Percentiles rank a stretch among this genome's conserved stretches.
Evolutionary conservation across 495 filamentous ascomycete genomes (phyloP).

Genomic region (Lasiosphaeria miniovina): DNA sequence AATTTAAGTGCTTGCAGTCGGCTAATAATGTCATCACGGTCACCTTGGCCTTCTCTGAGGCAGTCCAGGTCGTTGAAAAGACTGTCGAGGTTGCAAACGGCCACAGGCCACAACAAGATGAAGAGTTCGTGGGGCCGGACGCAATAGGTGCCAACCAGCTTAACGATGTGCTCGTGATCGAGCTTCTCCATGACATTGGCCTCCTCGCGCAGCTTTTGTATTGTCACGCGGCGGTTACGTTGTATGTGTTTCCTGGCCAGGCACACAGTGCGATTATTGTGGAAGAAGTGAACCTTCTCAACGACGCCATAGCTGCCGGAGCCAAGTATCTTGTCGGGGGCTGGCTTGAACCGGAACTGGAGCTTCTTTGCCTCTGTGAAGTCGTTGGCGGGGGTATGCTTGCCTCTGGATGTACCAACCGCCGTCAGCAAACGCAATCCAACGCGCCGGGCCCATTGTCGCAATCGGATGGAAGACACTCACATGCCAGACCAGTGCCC

Average conservation of each 20-base stretch:
- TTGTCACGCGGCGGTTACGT: constrained; percentile 18
- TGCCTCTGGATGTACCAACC: constrained; percentile 21
- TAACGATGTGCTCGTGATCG: constrained; percentile 42
- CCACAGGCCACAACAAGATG: constrained; percentile 42
- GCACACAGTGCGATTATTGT: constrained; percentile 32
- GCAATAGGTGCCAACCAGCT: constrained; percentile 42
- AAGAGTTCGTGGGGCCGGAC: constrained; percentile 29
- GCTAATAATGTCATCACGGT: constrained; percentile 31
- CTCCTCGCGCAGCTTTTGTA: constrained; percentile 37
- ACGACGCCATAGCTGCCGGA: constrained; percentile 35
- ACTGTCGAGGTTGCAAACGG: constrained; percentile 38
- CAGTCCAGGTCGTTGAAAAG: constrained; percentile 39
- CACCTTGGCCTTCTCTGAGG: constrained; percentile 27
- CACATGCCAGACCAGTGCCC: constrained; percentile 37
- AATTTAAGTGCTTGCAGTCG: constrained; percentile 33
- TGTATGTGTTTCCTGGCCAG: constrained; percentile 34
- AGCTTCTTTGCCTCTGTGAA: constrained; percentile 33
- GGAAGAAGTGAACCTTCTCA: constrained; percentile 31
- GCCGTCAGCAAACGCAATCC: neutral
- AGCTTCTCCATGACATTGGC: constrained; percentile 43
- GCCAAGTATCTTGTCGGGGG: constrained; percentile 26
- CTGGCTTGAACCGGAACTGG: constrained; percentile 25
- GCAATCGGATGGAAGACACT: neutral
- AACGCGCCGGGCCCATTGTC: neutral
- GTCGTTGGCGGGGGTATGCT: constrained; percentile 30